These are phyloP conservation scores for Apiotrichum porosum DNA, from an alignment of 1,284 basidiomycete species.

Conservation along the genomic window DNA sequence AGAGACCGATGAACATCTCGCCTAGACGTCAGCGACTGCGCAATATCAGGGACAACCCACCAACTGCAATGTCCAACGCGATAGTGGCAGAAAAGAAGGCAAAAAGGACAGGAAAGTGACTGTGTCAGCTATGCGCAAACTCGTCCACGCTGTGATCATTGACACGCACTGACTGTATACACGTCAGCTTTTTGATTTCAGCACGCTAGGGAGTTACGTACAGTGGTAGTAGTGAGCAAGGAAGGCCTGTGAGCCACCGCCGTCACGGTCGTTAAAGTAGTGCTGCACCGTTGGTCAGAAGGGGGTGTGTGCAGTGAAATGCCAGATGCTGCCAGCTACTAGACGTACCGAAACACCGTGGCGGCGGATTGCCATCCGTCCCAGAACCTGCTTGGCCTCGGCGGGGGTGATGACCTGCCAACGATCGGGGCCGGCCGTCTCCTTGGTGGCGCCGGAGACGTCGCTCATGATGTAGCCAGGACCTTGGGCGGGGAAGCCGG, in stretches of 20 bases:
- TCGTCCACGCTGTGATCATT: no score
- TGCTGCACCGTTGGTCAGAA: constrained; percentile 4
- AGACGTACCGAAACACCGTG: constrained; percentile 20
- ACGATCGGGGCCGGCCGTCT: background rate
- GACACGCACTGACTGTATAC: constrained; percentile 22
- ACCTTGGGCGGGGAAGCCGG: constrained; percentile 22
- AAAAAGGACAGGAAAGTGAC: no score
- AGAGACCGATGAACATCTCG: constrained; percentile 34
- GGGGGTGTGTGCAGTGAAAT: no score
- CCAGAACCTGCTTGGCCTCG: constrained; percentile 10
- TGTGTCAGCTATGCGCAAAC: no score
- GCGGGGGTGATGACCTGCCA: background rate
- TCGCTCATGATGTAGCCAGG: constrained; percentile 2
- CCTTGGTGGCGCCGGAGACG: constrained; percentile 1
- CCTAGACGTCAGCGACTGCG: constrained; percentile 7
- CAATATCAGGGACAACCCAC: no score
- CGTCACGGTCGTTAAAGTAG: constrained; percentile 14
- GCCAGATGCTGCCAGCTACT: background rate
- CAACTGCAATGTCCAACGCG: no score
- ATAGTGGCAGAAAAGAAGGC: no score
- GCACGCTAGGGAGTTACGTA: no score
- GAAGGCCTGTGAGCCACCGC: constrained; percentile 15
- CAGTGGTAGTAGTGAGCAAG: constrained; percentile 35
- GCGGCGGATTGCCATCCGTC: constrained; percentile 20
- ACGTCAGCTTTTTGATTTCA: no score